phyloP scores from a whole-genome alignment of 116 monocot genomes.

The Trichopus zeylanicus region DNA sequence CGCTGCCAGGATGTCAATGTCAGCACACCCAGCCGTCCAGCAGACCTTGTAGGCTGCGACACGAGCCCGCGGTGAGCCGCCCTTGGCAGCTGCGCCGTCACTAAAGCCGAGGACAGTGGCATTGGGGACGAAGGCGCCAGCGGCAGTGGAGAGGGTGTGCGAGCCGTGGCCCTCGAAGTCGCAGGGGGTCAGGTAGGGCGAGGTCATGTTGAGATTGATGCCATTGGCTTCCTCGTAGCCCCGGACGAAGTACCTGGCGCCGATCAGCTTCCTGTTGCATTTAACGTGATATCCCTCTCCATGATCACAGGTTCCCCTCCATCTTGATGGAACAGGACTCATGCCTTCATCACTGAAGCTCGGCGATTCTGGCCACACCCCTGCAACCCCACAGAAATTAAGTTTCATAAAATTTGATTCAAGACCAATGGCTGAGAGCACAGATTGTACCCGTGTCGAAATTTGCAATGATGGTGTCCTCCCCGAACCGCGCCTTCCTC shows the following conservation, averaged over 20 bases:
- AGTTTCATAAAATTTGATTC: too few relatives aligned
- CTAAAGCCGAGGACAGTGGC: neutral
- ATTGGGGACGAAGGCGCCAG: neutral
- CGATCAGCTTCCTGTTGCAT: constrained; percentile 47
- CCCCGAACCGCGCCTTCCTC: constrained; percentile 55
- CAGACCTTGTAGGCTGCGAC: constrained; percentile 5
- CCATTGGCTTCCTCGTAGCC: neutral
- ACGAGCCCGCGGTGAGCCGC: neutral
- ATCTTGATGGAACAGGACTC: constrained; percentile 32
- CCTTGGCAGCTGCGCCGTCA: neutral
- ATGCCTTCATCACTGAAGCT: constrained; percentile 47
- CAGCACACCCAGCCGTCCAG: constrained; percentile 29
- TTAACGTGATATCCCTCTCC: constrained; percentile 13
- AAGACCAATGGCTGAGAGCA: too few relatives aligned
- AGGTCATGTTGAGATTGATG: neutral
- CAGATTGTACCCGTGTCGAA: constrained; percentile 73
- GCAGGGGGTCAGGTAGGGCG: neutral
- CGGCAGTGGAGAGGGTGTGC: constrained; percentile 7
- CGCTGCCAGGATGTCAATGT: constrained; percentile 48
- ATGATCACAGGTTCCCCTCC: constrained; percentile 40
- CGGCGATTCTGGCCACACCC: constrained; percentile 50
- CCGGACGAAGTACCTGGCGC: constrained; percentile 1
- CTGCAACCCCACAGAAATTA: too few relatives aligned
- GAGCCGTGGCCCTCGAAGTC: constrained; percentile 5
- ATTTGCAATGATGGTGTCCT: constrained; percentile 66